Evolutionary conservation across 306 rosid species (phyloP).

Genomic region (Alnus rubra): DNA sequence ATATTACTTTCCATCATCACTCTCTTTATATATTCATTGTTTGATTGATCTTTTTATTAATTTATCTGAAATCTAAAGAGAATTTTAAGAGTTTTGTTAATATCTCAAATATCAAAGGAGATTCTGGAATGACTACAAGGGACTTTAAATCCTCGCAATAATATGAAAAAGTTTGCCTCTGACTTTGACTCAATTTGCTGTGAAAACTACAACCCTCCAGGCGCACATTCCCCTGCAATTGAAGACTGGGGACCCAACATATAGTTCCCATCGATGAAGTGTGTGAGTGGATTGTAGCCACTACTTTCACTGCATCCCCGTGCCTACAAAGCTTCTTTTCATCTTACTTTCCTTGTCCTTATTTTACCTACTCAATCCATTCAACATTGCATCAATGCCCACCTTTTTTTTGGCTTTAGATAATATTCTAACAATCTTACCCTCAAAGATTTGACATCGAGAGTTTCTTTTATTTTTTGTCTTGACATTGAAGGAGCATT

Average conservation of each 20-base stretch:
- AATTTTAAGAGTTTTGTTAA: too few species aligned
- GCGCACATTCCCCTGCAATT: not conserved
- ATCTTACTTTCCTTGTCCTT: not conserved
- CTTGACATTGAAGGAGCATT: not conserved
- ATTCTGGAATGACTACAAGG: not conserved
- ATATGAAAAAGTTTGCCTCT: not conserved
- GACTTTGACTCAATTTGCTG: not conserved
- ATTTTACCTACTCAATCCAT: too few species aligned
- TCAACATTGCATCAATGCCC: not conserved
- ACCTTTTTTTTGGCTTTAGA: not conserved
- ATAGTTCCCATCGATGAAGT: not conserved
- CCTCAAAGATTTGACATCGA: not conserved
- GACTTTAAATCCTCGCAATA: not conserved
- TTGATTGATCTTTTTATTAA: too few species aligned
- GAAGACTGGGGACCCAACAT: not conserved
- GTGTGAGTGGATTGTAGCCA: not conserved
- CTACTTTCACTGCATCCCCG: not conserved
- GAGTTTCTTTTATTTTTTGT: not conserved
- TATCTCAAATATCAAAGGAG: not conserved
- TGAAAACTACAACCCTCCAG: not conserved
- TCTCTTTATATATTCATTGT: too few species aligned
- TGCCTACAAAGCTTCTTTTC: constrained; percentile 3
- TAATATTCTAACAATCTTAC: not conserved
- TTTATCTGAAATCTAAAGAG: too few species aligned
- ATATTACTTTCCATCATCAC: not conserved